phyloP scores from a whole-genome alignment of 2,329 filamentous ascomycete genomes.

The Calonectria multiphialidica region DNA sequence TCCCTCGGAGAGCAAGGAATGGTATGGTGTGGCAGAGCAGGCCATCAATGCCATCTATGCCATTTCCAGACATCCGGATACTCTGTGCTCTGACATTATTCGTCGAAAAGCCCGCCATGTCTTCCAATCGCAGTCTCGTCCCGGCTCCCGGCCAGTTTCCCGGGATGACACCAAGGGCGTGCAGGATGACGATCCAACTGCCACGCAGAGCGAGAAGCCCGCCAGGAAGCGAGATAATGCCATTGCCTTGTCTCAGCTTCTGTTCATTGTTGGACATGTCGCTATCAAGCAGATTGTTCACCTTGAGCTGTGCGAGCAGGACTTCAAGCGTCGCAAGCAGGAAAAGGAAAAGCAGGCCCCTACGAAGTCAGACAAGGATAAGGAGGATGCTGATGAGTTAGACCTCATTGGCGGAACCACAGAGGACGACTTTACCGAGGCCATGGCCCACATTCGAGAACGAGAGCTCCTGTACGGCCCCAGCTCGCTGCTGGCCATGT shows the following conservation, averaged over 20 bases:
- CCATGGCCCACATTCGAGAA: conserved; percentile 86
- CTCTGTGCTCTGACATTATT: conserved; percentile 90
- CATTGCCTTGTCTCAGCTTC: conserved; percentile 85
- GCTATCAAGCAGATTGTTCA: conserved; percentile 99
- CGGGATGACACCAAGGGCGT: conserved; percentile 55
- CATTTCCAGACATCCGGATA: conserved; percentile 93
- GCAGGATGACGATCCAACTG: conserved; percentile 48
- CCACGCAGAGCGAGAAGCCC: conserved; percentile 53
- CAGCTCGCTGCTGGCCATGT: conserved; percentile 87
- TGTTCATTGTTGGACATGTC: conserved; percentile 96
- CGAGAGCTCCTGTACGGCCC: conserved; percentile 86
- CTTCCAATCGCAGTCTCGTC: conserved; percentile 64
- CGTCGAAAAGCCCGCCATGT: conserved; percentile 88
- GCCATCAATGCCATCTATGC: conserved; percentile 96
- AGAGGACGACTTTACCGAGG: conserved; percentile 91
- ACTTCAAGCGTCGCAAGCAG: conserved; percentile 96
- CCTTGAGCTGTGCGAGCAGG: conserved; percentile 94
- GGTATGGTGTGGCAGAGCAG: conserved; percentile 96
- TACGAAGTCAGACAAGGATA: conserved; percentile 63
- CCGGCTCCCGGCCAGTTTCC: conserved; percentile 59
- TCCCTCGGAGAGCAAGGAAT: conserved; percentile 90
- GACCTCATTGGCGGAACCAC: conserved; percentile 97
- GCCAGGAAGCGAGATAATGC: conserved; percentile 73
- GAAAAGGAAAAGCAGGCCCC: conserved; percentile 80
- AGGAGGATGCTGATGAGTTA: conserved; percentile 84